Evolutionary conservation across 257 asterid genomes (phyloP).

Genomic region (Petunia secreta): DNA sequence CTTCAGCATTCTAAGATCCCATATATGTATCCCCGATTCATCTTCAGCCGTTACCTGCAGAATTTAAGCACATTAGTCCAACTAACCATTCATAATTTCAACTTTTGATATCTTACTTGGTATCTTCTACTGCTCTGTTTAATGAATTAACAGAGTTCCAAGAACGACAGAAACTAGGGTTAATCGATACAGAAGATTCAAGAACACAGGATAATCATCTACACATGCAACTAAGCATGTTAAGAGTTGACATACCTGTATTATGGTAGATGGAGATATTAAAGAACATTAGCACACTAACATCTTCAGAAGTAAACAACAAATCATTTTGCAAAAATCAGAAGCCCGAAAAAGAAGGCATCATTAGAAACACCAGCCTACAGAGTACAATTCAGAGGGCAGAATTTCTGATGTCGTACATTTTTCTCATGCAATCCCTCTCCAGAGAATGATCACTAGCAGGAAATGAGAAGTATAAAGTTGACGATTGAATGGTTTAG

Average conservation of each 20-base stretch:
- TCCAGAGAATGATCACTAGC: constrained; percentile 10
- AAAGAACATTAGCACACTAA: background rate
- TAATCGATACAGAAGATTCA: background rate
- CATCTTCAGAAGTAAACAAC: constrained; percentile 11
- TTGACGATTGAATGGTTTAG: background rate
- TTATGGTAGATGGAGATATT: background rate
- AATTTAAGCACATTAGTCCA: constrained; percentile 26
- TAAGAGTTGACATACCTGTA: background rate
- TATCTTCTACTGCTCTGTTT: background rate
- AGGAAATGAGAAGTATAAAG: constrained; percentile 14
- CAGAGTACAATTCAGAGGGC: background rate
- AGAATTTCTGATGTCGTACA: background rate
- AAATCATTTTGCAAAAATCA: background rate
- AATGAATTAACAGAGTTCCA: background rate
- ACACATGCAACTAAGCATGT: background rate
- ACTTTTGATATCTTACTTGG: background rate
- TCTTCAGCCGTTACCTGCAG: constrained; percentile 95
- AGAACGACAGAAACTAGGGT: background rate
- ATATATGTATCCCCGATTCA: constrained; percentile 88
- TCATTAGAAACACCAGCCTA: background rate
- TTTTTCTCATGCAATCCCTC: constrained; percentile 16
- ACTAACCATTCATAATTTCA: constrained; percentile 21
- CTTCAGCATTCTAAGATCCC: constrained; percentile 88
- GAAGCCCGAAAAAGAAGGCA: background rate
- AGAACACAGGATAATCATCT: constrained; percentile 21